These are phyloP conservation scores for Colletotrichum sp. DNA, from an alignment of 2,329 filamentous ascomycete species.

Conservation along the genomic window DNA sequence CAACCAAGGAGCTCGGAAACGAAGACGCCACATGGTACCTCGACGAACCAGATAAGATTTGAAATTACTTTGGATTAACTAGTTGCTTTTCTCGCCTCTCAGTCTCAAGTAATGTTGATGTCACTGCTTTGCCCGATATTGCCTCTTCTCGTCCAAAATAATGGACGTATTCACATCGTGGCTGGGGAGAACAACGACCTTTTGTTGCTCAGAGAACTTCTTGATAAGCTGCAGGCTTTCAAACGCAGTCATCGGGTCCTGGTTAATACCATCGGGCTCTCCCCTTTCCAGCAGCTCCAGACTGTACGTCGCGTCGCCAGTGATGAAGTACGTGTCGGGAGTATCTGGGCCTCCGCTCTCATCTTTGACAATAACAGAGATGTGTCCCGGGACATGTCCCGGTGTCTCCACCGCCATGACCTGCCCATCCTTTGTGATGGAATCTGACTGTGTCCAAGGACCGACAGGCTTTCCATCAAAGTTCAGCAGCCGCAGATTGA, in stretches of 20 bases:
- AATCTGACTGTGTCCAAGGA: constrained; percentile 31
- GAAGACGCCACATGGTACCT: constrained; percentile 50
- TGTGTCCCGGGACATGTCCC: constrained; percentile 37
- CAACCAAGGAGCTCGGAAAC: constrained; percentile 32
- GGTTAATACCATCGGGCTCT: constrained; percentile 35
- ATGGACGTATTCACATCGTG: constrained; percentile 25
- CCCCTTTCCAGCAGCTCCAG: constrained; percentile 34
- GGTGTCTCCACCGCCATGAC: constrained; percentile 37
- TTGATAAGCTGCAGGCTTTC: constrained; percentile 34
- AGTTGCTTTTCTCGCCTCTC: neutral
- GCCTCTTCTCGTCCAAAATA: neutral
- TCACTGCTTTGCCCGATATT: neutral
- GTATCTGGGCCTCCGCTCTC: neutral
- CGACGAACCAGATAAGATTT: constrained; percentile 11
- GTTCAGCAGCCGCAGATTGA: constrained; percentile 32
- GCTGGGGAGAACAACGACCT: constrained; percentile 30
- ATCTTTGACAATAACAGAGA: constrained; percentile 27
- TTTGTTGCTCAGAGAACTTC: constrained; percentile 28
- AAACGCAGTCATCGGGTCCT: constrained; percentile 30
- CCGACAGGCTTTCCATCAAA: constrained; percentile 27
- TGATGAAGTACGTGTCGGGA: constrained; percentile 29
- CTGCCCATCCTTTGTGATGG: constrained; percentile 31
- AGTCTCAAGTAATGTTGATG: rapidly evolving
- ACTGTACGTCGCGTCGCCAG: constrained; percentile 35
- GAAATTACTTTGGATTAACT: neutral